A percentile compares a stretch with the other conserved stretches of the same genome.
Conservation (phyloP, 176 grass and related monocot species). For the Triticum turgidum region DNA sequence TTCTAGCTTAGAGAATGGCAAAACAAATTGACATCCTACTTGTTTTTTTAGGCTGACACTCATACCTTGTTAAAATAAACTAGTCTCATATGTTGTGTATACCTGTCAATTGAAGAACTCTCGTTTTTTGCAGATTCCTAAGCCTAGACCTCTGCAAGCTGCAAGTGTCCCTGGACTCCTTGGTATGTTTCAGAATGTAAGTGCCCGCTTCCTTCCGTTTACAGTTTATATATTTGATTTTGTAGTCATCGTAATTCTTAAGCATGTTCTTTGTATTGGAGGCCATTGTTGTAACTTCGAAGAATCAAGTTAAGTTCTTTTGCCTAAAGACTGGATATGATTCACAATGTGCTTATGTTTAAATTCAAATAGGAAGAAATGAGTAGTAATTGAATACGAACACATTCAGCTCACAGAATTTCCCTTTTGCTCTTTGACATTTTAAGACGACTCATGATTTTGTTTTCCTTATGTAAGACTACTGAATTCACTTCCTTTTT, state of each 20-base stretch:
- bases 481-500: background rate
- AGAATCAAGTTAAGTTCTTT: background rate
- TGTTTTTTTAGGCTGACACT: background rate
- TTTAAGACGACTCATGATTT: background rate
- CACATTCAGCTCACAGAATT: background rate
- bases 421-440: background rate
- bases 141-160: constrained; percentile 92
- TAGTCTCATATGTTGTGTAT: background rate
- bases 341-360: background rate
- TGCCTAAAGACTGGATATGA: background rate
- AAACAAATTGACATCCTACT: background rate
- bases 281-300: background rate
- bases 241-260: background rate
- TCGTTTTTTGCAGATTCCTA: constrained; percentile 56
- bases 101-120: constrained; percentile 3
- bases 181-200: constrained; percentile 96
- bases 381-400: background rate
- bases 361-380: constrained; percentile 3
- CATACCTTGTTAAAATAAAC: background rate
- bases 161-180: constrained; percentile 96
- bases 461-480: background rate
- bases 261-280: background rate
- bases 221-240: background rate
- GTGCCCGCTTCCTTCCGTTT: background rate
- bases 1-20: background rate